Conservation (phyloP, 805 yeast species). For the Candida coleopterorum region DNA sequence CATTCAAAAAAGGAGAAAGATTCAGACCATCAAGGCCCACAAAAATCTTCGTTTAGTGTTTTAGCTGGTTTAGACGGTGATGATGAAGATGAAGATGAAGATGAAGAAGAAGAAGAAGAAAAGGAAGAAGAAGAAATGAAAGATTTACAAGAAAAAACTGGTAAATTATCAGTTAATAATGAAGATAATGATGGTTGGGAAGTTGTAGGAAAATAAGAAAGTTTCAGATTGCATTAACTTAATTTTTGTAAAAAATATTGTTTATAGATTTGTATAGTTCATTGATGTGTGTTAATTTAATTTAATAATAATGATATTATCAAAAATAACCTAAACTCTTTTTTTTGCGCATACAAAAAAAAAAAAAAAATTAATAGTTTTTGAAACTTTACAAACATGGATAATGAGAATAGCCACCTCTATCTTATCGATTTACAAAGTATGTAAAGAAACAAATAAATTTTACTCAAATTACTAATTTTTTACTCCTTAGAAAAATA, state of each 20-base stretch:
- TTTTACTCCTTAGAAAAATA: neutral
- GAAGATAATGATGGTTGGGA: constrained; percentile 30
- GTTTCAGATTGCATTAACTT: neutral
- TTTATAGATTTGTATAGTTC: constrained; percentile 2
- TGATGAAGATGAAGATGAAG: constrained; percentile 21
- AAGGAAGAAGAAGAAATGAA: constrained; percentile 9
- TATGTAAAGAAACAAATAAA: neutral
- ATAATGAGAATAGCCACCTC: neutral
- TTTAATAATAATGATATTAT: too few species aligned
- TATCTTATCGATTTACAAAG: constrained; percentile 5
- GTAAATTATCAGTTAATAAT: constrained; percentile 21
- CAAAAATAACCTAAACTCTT: too few species aligned
- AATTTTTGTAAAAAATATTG: neutral
- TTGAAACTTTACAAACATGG: neutral
- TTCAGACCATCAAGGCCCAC: constrained; percentile 23
- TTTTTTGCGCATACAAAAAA: too few species aligned
- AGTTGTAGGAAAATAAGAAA: constrained; percentile 28
- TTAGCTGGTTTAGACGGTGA: constrained; percentile 32
- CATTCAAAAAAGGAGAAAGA: constrained; percentile 18
- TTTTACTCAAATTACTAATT: too few species aligned
- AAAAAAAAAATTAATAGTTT: neutral
- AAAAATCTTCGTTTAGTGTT: constrained; percentile 31
- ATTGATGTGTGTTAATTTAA: neutral
- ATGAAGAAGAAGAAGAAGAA: constrained; percentile 9
- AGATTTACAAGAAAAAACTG: constrained; percentile 22